Percentiles rank a stretch among this genome's conserved stretches.
These are phyloP conservation scores for Entoloma clypeatum DNA, from an alignment of 1,284 basidiomycete genomes.

Conservation along the genomic window DNA sequence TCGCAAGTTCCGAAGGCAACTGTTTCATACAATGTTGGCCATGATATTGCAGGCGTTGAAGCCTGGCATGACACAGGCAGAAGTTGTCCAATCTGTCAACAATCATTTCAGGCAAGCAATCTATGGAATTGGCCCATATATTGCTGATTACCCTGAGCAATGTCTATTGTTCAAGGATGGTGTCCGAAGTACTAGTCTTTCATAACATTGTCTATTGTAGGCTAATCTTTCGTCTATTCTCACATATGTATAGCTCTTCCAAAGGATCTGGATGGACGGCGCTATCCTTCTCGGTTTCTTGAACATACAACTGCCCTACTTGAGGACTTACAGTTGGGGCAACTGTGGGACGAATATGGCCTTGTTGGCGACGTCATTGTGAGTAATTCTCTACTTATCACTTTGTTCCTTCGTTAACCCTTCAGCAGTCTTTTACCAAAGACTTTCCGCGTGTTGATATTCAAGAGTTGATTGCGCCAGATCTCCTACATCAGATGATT, in stretches of 20 bases:
- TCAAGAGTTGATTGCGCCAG: slow-evolving; percentile 28
- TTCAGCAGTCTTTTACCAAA: slow-evolving; percentile 32
- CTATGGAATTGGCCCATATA: slow-evolving; percentile 24
- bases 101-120: slow-evolving; percentile 22
- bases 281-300: not conserved
- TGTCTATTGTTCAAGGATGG: slow-evolving; percentile 24
- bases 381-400: slow-evolving; percentile 5
- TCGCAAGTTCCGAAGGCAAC: slow-evolving; percentile 23
- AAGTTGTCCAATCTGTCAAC: slow-evolving; percentile 22
- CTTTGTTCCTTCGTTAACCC: slow-evolving; percentile 23
- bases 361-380: slow-evolving; percentile 19
- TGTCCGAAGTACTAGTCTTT: slow-evolving; percentile 21
- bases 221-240: slow-evolving; percentile 1
- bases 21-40: slow-evolving; percentile 23
- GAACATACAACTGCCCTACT: slow-evolving; percentile 10
- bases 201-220: no score
- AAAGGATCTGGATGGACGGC: not conserved
- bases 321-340: slow-evolving; percentile 6
- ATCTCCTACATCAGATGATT: slow-evolving; percentile 34
- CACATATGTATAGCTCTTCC: slow-evolving; percentile 6
- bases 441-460: slow-evolving; percentile 32
- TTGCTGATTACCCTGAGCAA: slow-evolving; percentile 29
- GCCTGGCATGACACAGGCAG: slow-evolving; percentile 22
- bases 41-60: slow-evolving; percentile 19
- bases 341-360: slow-evolving; percentile 22